Evolutionary conservation across 495 filamentous ascomycete species (phyloP), one percentile per base, ranked within the genome.

Genomic region (Trichocladium uniseriatum): DNA sequence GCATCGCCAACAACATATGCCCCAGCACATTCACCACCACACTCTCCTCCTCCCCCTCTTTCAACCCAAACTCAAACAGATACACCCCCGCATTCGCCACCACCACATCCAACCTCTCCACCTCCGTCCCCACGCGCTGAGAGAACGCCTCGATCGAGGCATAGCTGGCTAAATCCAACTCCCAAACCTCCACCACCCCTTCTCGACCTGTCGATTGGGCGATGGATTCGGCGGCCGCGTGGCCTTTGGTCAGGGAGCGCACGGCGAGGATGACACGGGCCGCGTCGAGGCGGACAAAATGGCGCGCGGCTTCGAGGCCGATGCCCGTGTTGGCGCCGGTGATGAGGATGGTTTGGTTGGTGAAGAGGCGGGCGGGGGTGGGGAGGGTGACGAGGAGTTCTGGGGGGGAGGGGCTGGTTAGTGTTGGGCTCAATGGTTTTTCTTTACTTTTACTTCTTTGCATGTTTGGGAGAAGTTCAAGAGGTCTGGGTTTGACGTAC

Each of bases 301-400:
- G 67, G 6, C 63, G 65, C 1, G 69, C 68, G 5, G 72, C 69
- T 57, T 78, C 76, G 22, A 75, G 63, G 16, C 79, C 77, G 1
- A 81, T 55, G 21, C 79, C 78, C 3, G 62, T 64, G 45, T 78
- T 79, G 20, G 67, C 62, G 35, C 77, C 76, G 0, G 76, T 81
- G 22, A 81, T 61, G 39, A 82, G 69, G 35, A 76, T 58, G 8
- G 69, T 76, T 43, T 73, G 55, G 18, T 56, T 56, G 0, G 58
- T 31, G 18, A 44, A 56, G 19, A 35, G n/a, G n/a, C n/a, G n/a
- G n/a, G n/a, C n/a, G n/a, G n/a, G n/a, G n/a, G n/a, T n/a, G n/a
- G n/a, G n/a, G n/a, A n/a, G n/a, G n/a, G n/a, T n/a, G n/a, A n/a
- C n/a, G n/a, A n/a, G n/a, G n/a, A n/a, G n/a, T n/a, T n/a, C n/a